A percentile compares a stretch with the other conserved stretches of the same genome.
phyloP scores from a whole-genome alignment of 805 yeast species.

The Yamadazyma sp. region DNA sequence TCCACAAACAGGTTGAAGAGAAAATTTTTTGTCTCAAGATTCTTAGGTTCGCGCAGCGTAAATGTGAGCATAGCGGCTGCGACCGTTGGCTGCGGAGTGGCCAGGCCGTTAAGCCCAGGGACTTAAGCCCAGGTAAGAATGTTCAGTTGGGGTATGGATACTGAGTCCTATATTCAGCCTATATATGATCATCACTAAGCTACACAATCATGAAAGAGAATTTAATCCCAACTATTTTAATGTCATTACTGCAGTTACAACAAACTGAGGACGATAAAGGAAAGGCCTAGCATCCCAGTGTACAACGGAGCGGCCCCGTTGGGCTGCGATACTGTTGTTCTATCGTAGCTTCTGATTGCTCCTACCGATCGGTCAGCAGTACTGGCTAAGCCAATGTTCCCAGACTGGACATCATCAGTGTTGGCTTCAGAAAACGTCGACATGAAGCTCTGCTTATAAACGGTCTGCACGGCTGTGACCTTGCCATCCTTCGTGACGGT shows the following conservation, averaged over 20 bases:
- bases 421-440: conserved; percentile 21
- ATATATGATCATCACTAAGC: too few species aligned
- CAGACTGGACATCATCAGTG: conserved; percentile 22
- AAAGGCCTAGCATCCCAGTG: conserved; percentile 9
- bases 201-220: too few species aligned
- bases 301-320: conserved; percentile 36
- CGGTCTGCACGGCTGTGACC: conserved; percentile 23
- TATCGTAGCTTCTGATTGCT: conserved; percentile 28
- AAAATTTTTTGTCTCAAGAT: conserved; percentile 9
- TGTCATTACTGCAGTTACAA: too few species aligned
- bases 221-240: too few species aligned
- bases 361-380: conserved; percentile 24
- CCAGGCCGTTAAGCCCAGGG: too few species aligned
- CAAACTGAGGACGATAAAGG: conserved; percentile 5
- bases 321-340: conserved; percentile 23
- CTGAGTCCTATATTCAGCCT: too few species aligned
- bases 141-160: too few species aligned
- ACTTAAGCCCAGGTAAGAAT: too few species aligned
- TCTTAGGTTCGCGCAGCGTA: conserved; percentile 9
- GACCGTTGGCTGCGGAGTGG: too few species aligned
- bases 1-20: conserved; percentile 10
- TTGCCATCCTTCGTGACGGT: conserved; percentile 36
- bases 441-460: conserved; percentile 28
- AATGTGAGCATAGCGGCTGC: conserved; percentile 4
- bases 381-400: conserved; percentile 33